phyloP scores from a whole-genome alignment of 2,329 filamentous ascomycete species.

The Arthrobotrys megalospora region DNA sequence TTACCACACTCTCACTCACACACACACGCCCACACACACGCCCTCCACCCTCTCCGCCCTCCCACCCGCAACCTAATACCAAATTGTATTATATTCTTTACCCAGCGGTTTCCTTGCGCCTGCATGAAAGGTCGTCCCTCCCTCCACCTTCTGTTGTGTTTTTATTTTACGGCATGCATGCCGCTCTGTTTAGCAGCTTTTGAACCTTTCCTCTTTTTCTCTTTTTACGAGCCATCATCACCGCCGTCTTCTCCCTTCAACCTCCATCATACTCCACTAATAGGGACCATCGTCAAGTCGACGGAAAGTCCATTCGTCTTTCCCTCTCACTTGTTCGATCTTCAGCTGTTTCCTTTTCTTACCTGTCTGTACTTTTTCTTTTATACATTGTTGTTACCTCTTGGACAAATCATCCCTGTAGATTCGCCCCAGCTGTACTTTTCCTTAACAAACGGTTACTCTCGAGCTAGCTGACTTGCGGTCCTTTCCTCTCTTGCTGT shows the following conservation, averaged over 20 bases:
- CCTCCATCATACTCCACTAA: constrained; percentile 63
- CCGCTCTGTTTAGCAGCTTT: constrained; percentile 55
- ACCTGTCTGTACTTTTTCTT: constrained; percentile 34
- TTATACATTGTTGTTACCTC: constrained; percentile 51
- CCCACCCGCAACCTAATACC: constrained; percentile 32
- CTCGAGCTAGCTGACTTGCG: constrained; percentile 50
- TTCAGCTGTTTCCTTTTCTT: constrained; percentile 16
- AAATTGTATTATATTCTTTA: constrained; percentile 53
- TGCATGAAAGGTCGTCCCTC: constrained; percentile 45
- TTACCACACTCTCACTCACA: neutral
- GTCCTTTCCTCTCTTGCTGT: constrained; percentile 58
- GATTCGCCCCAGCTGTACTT: constrained; percentile 60
- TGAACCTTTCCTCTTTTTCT: constrained; percentile 58
- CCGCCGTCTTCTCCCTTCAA: constrained; percentile 62
- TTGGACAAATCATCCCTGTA: constrained; percentile 62
- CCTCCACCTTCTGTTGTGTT: constrained; percentile 17
- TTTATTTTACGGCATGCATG: constrained; percentile 60
- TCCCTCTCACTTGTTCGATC: constrained; percentile 60
- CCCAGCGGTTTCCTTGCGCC: constrained; percentile 58
- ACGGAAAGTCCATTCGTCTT: constrained; percentile 55
- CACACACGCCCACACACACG: constrained; percentile 22
- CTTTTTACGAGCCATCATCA: constrained; percentile 44
- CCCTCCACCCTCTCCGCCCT: constrained; percentile 33
- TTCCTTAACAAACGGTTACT: constrained; percentile 52
- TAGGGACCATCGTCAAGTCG: constrained; percentile 59